Evolutionary conservation across 2,329 filamentous ascomycete genomes (phyloP), one percentile per base, ranked within the genome.

Genomic region (Fusarium duplospermum): DNA sequence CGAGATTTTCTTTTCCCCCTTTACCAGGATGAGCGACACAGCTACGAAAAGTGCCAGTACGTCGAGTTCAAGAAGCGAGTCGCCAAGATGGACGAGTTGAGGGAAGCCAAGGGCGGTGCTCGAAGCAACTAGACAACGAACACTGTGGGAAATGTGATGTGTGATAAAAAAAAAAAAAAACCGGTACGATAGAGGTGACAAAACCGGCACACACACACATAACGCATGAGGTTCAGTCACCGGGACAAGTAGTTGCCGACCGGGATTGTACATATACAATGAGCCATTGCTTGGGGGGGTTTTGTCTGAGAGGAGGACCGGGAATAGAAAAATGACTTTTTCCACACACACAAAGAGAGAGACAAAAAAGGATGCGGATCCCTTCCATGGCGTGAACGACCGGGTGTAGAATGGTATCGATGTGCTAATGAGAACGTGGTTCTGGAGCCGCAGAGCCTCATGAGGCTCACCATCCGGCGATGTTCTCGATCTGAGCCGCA

Each of bases 11-110:
- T 66, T 58, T 16, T 52, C 18, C 50, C 22, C 50, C 50, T 33
- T 47, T 40, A 67, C 69, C 82, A 98, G 96, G 92, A 95, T 84
- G 96, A 99, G 89, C 90, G 96, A 87, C 96, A 99, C 86, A 93
- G 92, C 81, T 99, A 99, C 89, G 96, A 99, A 84, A 98, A 98
- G 85, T 99, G 96, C 90, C 96, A 99, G 82, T 99, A 99, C 86
- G 93, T 93, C 75, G 96, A 98, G 84, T 99, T 99, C 89, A 98
- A 98, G 91, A 94, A 96, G 89, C 92, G 96, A 68, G 96, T 99
- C 75, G 94, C 93, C 81, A 98, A 98, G 92, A 99, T 99, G 96
- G 92, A 98, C 80, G 95, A 99, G 88, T 86, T 99, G 81, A 90
- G 95, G 82, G 95, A 91, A 77, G 91, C 93, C 70, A 97, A 97